phyloP scores from a whole-genome alignment of 2,329 filamentous ascomycete genomes.

The Exophiala bonariae region DNA sequence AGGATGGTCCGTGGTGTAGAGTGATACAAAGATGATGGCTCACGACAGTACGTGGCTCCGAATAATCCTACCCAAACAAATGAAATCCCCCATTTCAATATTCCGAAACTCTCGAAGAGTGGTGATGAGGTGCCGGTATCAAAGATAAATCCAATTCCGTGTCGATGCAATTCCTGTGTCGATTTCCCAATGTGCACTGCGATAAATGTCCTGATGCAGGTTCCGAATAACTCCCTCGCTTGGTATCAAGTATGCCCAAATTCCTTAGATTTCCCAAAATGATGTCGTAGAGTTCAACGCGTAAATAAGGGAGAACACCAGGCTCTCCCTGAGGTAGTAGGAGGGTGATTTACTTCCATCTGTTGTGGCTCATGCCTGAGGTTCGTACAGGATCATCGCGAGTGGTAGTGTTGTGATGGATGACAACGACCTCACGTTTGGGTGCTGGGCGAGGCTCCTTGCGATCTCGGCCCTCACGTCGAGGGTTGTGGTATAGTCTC shows the following conservation, averaged over 20 bases:
- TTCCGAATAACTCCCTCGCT: conserved; percentile 17
- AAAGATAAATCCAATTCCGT: neutral
- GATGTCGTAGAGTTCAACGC: conserved; percentile 6
- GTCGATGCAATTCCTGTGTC: too few species aligned
- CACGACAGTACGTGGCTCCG: too few species aligned
- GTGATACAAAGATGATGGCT: conserved; percentile 3
- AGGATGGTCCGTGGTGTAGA: too few species aligned
- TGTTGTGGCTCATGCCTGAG: conserved; percentile 21
- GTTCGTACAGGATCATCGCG: conserved; percentile 19
- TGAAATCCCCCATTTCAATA: conserved; percentile 4
- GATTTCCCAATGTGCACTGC: neutral
- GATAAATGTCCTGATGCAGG: neutral
- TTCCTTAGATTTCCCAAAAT: conserved; percentile 2
- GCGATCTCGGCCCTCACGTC: conserved; percentile 17
- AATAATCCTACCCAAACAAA: conserved; percentile 14
- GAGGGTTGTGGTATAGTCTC: conserved; percentile 20
- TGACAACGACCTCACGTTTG: conserved; percentile 22
- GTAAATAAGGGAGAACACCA: neutral
- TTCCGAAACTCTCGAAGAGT: conserved; percentile 13
- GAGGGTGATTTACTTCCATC: conserved; percentile 18
- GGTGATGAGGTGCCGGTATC: conserved; percentile 1
- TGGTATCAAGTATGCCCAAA: conserved; percentile 11
- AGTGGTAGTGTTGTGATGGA: conserved; percentile 21
- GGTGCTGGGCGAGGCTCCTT: conserved; percentile 20
- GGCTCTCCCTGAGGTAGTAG: neutral